Evolutionary conservation across 2,329 filamentous ascomycete species (phyloP), one percentile per base, ranked within the genome.

Genomic region (Sordariomycetes sp.): DNA sequence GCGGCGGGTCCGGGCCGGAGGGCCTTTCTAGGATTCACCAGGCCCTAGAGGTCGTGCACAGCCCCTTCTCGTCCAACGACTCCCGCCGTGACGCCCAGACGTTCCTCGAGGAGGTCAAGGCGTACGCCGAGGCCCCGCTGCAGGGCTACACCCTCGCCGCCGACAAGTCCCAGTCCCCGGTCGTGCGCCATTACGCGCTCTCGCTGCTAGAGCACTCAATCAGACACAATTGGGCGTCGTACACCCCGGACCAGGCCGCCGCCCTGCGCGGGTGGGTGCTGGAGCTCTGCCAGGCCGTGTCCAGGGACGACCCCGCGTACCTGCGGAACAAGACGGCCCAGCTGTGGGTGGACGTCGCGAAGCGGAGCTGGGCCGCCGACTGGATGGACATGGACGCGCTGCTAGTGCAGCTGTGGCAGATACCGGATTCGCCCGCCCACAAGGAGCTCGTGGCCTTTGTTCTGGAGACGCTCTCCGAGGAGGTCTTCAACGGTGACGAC

Each of bases 331-430:
- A 99, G 74, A 86, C 94, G 36, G 90, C 89, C 32, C 87, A 95
- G 71, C 74, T 99, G 60, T 99, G 94, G 94, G 89, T 91, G 8
- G 94, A 97, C 70, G 78, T 96, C 56, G 90, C 91, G 48, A 97
- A 97, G 74, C 82, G 92, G 64, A 88, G 84, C 67, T 99, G 94
- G 94, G 89, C 80, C n/a, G 78, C 82, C 35, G 87, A 94, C 60
- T 99, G 95, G 94, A 84, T 87, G 75, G 85, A 95, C 66, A 96
- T 99, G 92, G 95, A 99, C 68, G 74, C 84, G 61, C 78, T 88
- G 66, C 78, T 99, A 57, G 81, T 91, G 52, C 80, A 84, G 64
- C 77, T 97, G 22, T 99, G 94, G 94, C 85, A 90, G 68, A 69
- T 78, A 17, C 76, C 77, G 20, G 79, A 82, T 61, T 80, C 80